Percentiles rank a stretch among this genome's conserved stretches.
Conservation (phyloP, 2,329 filamentous ascomycete genomes). For the Helotiales sp. region DNA sequence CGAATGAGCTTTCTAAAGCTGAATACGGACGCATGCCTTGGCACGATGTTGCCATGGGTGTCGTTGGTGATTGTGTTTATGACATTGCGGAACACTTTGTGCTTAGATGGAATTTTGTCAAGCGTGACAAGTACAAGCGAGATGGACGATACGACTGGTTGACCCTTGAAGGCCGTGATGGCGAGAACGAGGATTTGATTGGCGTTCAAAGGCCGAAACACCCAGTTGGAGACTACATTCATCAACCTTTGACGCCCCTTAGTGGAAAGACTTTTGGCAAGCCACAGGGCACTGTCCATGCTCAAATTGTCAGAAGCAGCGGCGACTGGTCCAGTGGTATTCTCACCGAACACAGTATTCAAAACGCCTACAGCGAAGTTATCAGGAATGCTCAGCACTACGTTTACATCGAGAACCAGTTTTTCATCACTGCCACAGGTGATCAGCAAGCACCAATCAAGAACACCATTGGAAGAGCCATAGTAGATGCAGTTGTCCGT, state of each 20-base stretch:
- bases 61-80: slow-evolving; percentile 87
- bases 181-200: slow-evolving; percentile 79
- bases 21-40: slow-evolving; percentile 96
- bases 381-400: slow-evolving; percentile 88
- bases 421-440: slow-evolving; percentile 92
- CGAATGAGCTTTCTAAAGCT: slow-evolving; percentile 87
- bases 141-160: slow-evolving; percentile 84
- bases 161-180: slow-evolving; percentile 71
- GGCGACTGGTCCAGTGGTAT: slow-evolving; percentile 94
- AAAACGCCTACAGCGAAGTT: slow-evolving; percentile 81
- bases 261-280: slow-evolving; percentile 61
- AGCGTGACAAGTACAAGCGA: slow-evolving; percentile 96
- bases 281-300: slow-evolving; percentile 72
- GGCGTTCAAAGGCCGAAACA: slow-evolving; percentile 87
- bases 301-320: slow-evolving; percentile 86
- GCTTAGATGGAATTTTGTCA: slow-evolving; percentile 93
- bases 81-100: slow-evolving; percentile 97
- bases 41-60: slow-evolving; percentile 92
- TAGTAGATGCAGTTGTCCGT: slow-evolving; percentile 84
- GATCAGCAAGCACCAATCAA: slow-evolving; percentile 83
- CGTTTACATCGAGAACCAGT: slow-evolving; percentile 98
- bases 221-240: slow-evolving; percentile 82
- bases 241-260: slow-evolving; percentile 74
- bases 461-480: slow-evolving; percentile 84
- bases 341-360: slow-evolving; percentile 78